Evolutionary conservation across 2,329 filamentous ascomycete genomes (phyloP).

Genomic region (Acephala macrosclerotiorum): DNA sequence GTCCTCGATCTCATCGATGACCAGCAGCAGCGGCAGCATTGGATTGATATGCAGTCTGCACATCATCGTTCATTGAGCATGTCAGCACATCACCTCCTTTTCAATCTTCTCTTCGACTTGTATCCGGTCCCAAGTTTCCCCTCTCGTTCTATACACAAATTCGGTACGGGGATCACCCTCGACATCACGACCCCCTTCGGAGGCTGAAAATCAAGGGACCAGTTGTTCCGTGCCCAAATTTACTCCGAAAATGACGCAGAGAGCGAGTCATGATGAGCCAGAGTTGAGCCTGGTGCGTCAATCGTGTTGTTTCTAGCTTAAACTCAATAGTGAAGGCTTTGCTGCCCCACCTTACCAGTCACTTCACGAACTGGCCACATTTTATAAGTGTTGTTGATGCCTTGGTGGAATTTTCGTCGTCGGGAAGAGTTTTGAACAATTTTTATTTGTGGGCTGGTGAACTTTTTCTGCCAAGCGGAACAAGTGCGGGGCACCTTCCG

Average conservation of each 20-base stretch:
- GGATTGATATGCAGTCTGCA: not conserved
- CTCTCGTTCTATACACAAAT: constrained; percentile 1
- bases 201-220: constrained; percentile 8
- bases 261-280: constrained; percentile 7
- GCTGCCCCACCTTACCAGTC: not conserved
- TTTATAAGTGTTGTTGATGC: not conserved
- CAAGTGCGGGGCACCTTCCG: not conserved
- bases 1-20: constrained; percentile 6
- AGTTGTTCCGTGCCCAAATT: constrained; percentile 8
- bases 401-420: not conserved
- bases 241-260: constrained; percentile 9
- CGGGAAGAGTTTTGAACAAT: not conserved
- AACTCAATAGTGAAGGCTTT: not conserved
- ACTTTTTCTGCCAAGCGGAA: constrained; percentile 3
- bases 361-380: not conserved
- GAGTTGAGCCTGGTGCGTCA: not conserved
- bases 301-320: not conserved
- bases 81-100: constrained; percentile 9
- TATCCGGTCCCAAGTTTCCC: constrained; percentile 3
- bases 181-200: constrained; percentile 9
- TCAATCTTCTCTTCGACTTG: not conserved
- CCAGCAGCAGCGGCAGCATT: not conserved
- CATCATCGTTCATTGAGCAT: not conserved
- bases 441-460: constrained; percentile 1
- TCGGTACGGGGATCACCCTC: not conserved